Evolutionary conservation across 108 stramenopile genomes (phyloP), one percentile per base, ranked within the genome.

Genomic region (Skeletonema grethae): DNA sequence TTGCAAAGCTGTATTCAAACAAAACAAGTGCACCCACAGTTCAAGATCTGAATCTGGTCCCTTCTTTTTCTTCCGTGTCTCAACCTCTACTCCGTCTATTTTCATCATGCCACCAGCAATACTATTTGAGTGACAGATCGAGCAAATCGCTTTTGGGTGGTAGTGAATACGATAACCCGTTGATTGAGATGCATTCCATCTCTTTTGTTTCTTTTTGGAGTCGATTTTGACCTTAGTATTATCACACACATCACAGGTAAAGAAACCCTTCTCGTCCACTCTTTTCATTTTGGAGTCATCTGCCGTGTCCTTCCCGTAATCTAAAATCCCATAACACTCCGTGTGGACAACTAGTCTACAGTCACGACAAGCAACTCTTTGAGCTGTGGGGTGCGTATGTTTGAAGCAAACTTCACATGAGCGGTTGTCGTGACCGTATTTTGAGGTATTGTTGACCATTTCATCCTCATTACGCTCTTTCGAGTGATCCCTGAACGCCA

Each of bases 281-380:
- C 41, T 34, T 48, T 32, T 20, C 20, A 18, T 25, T 18, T 35
- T 68, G 24, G 57, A 8, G 11, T n/a, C n/a, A 53, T 29, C 31
- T 3, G 9, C 18, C 7, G 6, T 25, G 16, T 53, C 32, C 13
- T 65, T 32, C 9, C 22, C 46, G 16, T 77, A 58, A 66, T 77
- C 77, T 43, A 36, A 28, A 0, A 79, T 59, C 4, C 77, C 70
- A 63, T 79, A 79, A 63, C 77, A 79, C 3, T 72, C 10, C 2
- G 77, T 79, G 38, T 79, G 77, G 43, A 72, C 77, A 25, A 79
- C 66, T 24, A 79, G 67, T 32, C 77, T 71, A 28, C 77, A 79
- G 11, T 61, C 61, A 20, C 71, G 77, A 56, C 77, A 79, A 2
- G 77, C 77, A 7, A 79, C 77, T 10, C 77, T 64, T 55, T 66